Base-by-base conservation (phyloP, 1,284 basidiomycete genomes). In the Taiwanofungus camphoratus region DNA sequence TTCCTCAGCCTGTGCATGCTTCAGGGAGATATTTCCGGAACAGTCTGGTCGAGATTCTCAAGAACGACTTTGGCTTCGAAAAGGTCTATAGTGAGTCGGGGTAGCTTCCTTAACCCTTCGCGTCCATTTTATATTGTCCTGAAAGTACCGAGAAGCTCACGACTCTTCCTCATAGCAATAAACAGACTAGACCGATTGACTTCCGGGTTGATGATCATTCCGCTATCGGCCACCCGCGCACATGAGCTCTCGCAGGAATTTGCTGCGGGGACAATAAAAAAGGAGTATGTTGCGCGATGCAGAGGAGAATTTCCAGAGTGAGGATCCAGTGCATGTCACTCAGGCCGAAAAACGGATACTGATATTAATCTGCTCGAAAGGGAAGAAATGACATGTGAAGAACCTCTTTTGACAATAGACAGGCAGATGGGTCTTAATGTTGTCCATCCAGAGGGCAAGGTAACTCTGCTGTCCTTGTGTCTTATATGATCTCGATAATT, bases 131-230 rank as follows among this genome's bases (percentile, higher is more conserved):
- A 7, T 36, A 16, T 12, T 36, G 9, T 20, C 18, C n/a, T n/a
- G n/a, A n/a, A n/a, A n/a, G n/a, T n/a, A n/a, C n/a, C n/a, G n/a
- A n/a, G n/a, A 15, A 20, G 16, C 7, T 16, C 7, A 7, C 35
- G 27, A 23, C 33, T 27, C 41, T 42, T 40, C 32, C 39, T 18
- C 33, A 15, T 58, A 96, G 93, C 95, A 46, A 87, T 93, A 30
- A 99, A 99, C 61, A 79, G 96, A 37, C 71, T 99, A 36, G 96
- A 99, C 65, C 76, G 96, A 39, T 71, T 99, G 15, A 99, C 96
- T 0, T 95, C 92, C 0, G 96, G 96, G 4, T 73, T 98, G 43
- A 95, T 99, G 93, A 90, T 99, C 52, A 74, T 97, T 42, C 91
- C 92, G 0, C 72, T 93, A 11, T 85, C 83, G 11, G 70, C 82